Conservation (phyloP, 169 alveolate genomes). For the Eimeria maxima region DNA sequence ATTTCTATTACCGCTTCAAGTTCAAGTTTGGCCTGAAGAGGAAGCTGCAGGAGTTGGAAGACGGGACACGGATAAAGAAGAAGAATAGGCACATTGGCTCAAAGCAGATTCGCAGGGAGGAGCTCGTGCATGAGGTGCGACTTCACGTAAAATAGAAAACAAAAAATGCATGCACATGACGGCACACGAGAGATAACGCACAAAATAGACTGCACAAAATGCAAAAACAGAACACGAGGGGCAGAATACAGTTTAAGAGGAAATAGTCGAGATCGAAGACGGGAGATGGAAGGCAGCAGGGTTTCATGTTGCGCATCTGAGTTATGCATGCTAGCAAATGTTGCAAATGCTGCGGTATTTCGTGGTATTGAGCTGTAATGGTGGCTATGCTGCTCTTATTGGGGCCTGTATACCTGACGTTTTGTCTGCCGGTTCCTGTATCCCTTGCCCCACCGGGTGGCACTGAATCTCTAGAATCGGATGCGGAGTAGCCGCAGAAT, state of each 20-base stretch:
- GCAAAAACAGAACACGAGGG: background rate
- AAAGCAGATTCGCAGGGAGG: constrained; percentile 82
- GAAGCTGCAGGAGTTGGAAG: constrained; percentile 83
- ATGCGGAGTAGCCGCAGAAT: background rate
- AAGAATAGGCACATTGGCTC: constrained; percentile 74
- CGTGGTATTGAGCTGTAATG: background rate
- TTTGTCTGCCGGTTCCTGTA: background rate
- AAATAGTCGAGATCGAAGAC: background rate
- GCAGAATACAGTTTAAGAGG: background rate
- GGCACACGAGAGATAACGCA: background rate
- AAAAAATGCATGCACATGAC: background rate
- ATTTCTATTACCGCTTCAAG: constrained; percentile 86
- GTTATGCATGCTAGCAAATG: background rate
- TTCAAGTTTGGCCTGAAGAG: constrained; percentile 86
- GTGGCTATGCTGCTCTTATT: background rate
- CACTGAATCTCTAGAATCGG: background rate
- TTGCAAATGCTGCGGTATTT: background rate
- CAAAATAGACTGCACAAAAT: background rate
- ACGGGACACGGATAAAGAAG: constrained; percentile 80
- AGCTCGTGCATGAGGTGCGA: constrained; percentile 81
- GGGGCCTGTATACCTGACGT: background rate
- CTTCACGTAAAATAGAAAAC: background rate
- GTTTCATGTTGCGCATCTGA: background rate
- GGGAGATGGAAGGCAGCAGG: background rate
- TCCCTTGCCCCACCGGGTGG: background rate